Evolutionary conservation across 2,329 filamentous ascomycete genomes (phyloP).

Genomic region (Pseudogymnoascus sp.): DNA sequence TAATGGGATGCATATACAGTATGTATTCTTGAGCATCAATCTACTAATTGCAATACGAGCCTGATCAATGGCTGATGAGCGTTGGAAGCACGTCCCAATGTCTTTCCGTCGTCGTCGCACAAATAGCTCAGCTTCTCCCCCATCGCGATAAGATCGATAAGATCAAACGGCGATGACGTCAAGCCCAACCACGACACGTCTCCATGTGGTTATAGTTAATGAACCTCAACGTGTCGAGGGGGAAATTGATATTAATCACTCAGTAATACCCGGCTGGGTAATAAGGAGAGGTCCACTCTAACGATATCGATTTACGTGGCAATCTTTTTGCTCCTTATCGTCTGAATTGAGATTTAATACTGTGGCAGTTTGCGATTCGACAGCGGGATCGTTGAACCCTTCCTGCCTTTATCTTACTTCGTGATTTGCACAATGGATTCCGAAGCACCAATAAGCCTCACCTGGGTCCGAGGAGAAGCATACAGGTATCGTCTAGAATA

Average conservation of each 20-base stretch:
- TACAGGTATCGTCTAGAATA: no score
- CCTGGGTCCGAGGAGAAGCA: no score
- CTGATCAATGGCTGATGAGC: background rate
- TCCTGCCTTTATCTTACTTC: no score
- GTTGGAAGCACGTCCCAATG: background rate
- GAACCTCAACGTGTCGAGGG: background rate
- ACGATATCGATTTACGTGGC: background rate
- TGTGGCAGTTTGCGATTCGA: background rate
- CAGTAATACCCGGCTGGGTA: background rate
- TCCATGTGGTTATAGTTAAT: background rate
- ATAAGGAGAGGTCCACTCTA: background rate
- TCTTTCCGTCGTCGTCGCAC: background rate
- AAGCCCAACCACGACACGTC: background rate
- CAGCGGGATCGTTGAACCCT: no score
- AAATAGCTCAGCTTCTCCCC: background rate
- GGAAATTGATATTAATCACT: background rate
- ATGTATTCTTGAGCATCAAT: background rate
- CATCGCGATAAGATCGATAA: conserved; percentile 7
- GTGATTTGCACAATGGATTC: no score
- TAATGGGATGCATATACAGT: no score
- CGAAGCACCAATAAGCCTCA: no score
- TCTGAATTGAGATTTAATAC: background rate
- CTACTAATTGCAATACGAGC: background rate
- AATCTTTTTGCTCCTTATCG: background rate
- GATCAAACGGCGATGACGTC: background rate